These are phyloP conservation scores for Phytophthora cajani DNA, from an alignment of 352 stramenopile genomes.

Conservation along the genomic window DNA sequence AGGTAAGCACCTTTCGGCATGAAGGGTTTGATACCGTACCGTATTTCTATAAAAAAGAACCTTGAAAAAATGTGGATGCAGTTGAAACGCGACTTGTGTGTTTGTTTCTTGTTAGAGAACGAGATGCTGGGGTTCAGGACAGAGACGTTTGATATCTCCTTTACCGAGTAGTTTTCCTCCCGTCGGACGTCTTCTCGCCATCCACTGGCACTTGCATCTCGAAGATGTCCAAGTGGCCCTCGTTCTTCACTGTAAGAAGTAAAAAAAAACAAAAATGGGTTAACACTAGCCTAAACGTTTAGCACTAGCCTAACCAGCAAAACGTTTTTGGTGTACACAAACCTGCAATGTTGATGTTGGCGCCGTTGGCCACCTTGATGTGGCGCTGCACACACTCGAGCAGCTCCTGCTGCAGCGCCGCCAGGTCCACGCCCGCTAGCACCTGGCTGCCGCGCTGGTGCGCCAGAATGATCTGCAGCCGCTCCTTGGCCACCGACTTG, in stretches of 20 bases:
- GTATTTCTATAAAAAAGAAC: background rate
- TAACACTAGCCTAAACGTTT: slow-evolving; percentile 1
- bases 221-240: slow-evolving; percentile 89
- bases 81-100: slow-evolving; percentile 12
- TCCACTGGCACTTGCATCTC: slow-evolving; percentile 92
- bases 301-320: background rate
- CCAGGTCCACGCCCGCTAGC: slow-evolving; percentile 83
- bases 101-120: slow-evolving; percentile 20
- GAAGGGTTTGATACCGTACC: background rate
- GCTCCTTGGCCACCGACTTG: slow-evolving; percentile 88
- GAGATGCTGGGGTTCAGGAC: slow-evolving; percentile 8
- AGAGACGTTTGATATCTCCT: slow-evolving; percentile 2
- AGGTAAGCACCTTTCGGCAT: background rate
- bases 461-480: slow-evolving; percentile 90
- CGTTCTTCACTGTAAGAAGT: slow-evolving; percentile 77
- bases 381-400: slow-evolving; percentile 89
- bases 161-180: slow-evolving; percentile 34
- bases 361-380: slow-evolving; percentile 86
- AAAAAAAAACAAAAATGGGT: slow-evolving; percentile 2
- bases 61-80: background rate
- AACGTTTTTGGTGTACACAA: slow-evolving; percentile 6
- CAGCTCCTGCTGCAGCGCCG: slow-evolving; percentile 80
- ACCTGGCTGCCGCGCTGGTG: slow-evolving; percentile 87
- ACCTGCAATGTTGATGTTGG: slow-evolving; percentile 91
- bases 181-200: slow-evolving; percentile 33